A percentile compares a stretch with the other conserved stretches of the same genome.
Evolutionary conservation across 106 monocot genomes (phyloP).

Genomic region (Platanthera guangdongensis): DNA sequence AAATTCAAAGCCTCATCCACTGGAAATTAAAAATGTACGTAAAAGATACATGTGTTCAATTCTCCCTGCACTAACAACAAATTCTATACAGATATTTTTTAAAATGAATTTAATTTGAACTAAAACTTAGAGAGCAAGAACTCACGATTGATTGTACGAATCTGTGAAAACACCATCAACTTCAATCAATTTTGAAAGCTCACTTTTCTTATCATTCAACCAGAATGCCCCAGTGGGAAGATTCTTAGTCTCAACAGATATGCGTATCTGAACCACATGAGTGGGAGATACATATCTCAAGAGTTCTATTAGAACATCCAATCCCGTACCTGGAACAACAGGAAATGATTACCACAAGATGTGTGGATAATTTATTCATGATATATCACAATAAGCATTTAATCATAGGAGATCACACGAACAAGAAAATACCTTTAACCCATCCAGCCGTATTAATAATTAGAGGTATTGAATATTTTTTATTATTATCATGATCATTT

Average conservation of each 20-base stretch:
- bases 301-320: constrained; percentile 70
- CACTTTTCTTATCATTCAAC: constrained; percentile 34
- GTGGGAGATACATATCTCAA: constrained; percentile 51
- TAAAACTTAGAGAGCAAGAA: not conserved
- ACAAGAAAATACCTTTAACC: constrained; percentile 68
- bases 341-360: constrained; percentile 4
- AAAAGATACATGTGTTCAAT: not conserved
- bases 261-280: constrained; percentile 68
- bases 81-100: not conserved
- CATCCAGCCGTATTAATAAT: constrained; percentile 96
- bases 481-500: constrained; percentile 11
- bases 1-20: not conserved
- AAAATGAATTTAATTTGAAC: not conserved
- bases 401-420: not conserved
- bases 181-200: constrained; percentile 25
- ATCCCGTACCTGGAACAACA: constrained; percentile 58
- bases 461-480: constrained; percentile 37
- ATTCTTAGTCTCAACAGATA: constrained; percentile 66
- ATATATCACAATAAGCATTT: not conserved
- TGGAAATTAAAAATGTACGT: not conserved
- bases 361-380: not conserved
- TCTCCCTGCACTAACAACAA: not conserved
- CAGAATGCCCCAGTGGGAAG: constrained; percentile 74
- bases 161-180: constrained; percentile 32
- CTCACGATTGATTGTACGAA: constrained; percentile 54